A percentile compares a stretch with the other conserved stretches of the same genome.
phyloP scores from a whole-genome alignment of 306 rosid genomes.

The Medicago lupulina region DNA sequence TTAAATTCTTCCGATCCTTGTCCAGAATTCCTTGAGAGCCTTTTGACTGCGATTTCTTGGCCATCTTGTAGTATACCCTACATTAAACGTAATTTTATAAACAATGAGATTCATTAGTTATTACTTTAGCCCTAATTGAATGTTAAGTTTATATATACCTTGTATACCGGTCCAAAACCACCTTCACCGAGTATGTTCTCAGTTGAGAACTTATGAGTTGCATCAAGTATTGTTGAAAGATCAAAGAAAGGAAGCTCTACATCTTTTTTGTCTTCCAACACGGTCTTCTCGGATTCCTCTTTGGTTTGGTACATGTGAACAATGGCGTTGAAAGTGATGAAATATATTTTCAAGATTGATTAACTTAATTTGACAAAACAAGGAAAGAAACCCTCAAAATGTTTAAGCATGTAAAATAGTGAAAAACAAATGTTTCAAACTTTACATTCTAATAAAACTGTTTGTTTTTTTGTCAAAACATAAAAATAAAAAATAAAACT shows the following conservation, averaged over 20 bases:
- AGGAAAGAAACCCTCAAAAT: too few species aligned
- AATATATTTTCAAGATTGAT: not conserved
- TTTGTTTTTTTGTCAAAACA: too few species aligned
- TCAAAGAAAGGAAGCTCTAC: conserved; percentile 1
- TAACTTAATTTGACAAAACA: too few species aligned
- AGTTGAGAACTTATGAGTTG: not conserved
- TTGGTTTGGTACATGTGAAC: too few species aligned
- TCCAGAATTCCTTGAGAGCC: not conserved
- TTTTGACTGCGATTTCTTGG: not conserved
- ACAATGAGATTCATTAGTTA: not conserved
- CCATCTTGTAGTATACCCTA: not conserved
- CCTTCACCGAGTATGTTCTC: not conserved
- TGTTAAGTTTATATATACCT: not conserved
- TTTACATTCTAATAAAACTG: not conserved
- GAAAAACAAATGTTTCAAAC: too few species aligned
- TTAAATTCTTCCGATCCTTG: not conserved
- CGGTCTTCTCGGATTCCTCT: not conserved
- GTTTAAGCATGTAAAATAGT: too few species aligned
- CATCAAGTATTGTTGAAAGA: not conserved
- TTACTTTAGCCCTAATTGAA: not conserved
- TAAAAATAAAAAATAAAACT: too few species aligned
- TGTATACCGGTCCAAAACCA: conserved; percentile 7
- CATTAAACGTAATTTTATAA: not conserved
- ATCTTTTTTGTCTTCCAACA: not conserved
- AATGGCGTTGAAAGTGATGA: not conserved